Percentiles rank a stretch among this genome's conserved stretches.
These are phyloP conservation scores for Neurospora sp. DNA, from an alignment of 2,329 filamentous ascomycete species.

Conservation along the genomic window DNA sequence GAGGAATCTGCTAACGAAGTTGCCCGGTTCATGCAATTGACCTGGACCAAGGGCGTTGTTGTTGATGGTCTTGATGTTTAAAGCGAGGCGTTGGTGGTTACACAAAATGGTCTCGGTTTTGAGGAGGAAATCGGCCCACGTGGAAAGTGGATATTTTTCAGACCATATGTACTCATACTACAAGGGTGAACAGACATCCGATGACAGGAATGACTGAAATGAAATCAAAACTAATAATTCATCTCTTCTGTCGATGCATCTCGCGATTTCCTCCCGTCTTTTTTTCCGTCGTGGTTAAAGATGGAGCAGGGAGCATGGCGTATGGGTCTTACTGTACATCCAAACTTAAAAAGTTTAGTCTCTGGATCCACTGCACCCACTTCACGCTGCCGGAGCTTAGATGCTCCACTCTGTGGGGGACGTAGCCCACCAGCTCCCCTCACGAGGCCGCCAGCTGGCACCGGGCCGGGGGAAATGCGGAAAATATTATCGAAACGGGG, in stretches of 20 bases:
- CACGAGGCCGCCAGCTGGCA: conserved; percentile 8
- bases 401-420: background rate
- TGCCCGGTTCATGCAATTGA: conserved; percentile 66
- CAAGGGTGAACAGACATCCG: background rate
- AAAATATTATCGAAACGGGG: conserved; percentile 12
- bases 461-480: conserved; percentile 10
- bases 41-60: conserved; percentile 76
- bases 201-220: background rate
- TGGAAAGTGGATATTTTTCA: background rate
- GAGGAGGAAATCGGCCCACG: background rate
- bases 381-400: background rate
- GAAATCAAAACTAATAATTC: background rate
- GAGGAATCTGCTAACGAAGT: conserved; percentile 68
- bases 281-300: background rate
- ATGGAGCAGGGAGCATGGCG: background rate
- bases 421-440: background rate
- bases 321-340: background rate
- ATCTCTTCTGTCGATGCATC: background rate
- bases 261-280: background rate
- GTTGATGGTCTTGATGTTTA: conserved; percentile 80
- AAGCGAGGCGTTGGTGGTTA: background rate
- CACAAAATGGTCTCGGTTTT: background rate
- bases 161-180: background rate
- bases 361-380: background rate
- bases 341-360: background rate